phyloP scores from a whole-genome alignment of 2,329 filamentous ascomycete species.

The Claviceps arundinis region DNA sequence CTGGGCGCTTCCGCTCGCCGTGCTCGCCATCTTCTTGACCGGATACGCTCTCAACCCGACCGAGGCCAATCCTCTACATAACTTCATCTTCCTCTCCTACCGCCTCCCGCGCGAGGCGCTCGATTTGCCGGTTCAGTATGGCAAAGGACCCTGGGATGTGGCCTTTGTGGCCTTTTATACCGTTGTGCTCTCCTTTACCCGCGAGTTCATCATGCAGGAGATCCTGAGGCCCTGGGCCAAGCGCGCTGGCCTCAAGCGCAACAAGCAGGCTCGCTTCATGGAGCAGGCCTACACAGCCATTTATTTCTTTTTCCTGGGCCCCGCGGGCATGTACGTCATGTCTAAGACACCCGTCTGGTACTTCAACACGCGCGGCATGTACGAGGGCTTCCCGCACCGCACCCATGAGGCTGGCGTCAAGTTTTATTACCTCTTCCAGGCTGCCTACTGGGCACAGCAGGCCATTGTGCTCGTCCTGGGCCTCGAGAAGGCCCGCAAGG shows the following conservation, averaged over 20 bases:
- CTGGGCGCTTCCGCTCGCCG: slow-evolving; percentile 52
- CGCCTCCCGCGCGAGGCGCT: slow-evolving; percentile 40
- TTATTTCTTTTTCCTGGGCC: slow-evolving; percentile 75
- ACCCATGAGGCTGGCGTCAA: slow-evolving; percentile 75
- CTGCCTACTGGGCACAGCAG: slow-evolving; percentile 92
- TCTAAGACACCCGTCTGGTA: slow-evolving; percentile 85
- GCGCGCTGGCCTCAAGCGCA: slow-evolving; percentile 55
- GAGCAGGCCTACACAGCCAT: slow-evolving; percentile 90
- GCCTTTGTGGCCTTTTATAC: slow-evolving; percentile 84
- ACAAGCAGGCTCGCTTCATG: slow-evolving; percentile 86
- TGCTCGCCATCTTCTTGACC: slow-evolving; percentile 49
- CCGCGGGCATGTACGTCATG: slow-evolving; percentile 84
- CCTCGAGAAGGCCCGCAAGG: slow-evolving; percentile 86
- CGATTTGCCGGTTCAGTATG: slow-evolving; percentile 53
- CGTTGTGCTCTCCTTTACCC: slow-evolving; percentile 79
- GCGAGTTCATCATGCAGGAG: slow-evolving; percentile 93
- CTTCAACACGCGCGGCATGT: slow-evolving; percentile 85
- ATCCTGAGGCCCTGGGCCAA: slow-evolving; percentile 65
- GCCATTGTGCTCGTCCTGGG: slow-evolving; percentile 75
- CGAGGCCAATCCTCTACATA: slow-evolving; percentile 63
- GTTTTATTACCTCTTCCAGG: slow-evolving; percentile 91
- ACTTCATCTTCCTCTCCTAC: slow-evolving; percentile 86
- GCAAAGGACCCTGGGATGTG: slow-evolving; percentile 77
- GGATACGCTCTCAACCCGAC: slow-evolving; percentile 66
- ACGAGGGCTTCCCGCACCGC: slow-evolving; percentile 73